Evolutionary conservation across 1,284 basidiomycete species (phyloP), one percentile per base, ranked within the genome.

Genomic region (Dichomitus squalens): DNA sequence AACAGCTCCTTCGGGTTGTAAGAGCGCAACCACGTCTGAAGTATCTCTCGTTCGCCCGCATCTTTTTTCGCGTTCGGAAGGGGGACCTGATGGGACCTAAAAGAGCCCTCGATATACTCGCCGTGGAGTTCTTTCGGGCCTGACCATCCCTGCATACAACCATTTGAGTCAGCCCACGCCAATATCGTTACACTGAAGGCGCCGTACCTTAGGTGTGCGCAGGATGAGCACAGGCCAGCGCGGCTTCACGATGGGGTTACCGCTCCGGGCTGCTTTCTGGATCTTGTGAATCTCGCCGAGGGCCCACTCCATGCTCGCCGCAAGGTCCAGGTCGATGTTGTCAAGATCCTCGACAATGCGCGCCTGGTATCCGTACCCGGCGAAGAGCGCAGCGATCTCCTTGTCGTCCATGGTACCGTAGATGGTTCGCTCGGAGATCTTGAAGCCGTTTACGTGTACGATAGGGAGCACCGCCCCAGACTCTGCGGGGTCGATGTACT

Each of bases 401-500:
- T 87, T 85, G 71, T 95, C 80, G 68, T 95, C 93, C 91, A 95
- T 94, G n/a, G 87, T 87, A 36, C 93, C 93, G 60, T 87, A 89
- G 60, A 96, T 89, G 18, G 94, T 95, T 29, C 92, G 83, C 69
- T 95, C 91, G 4, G 89, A 91, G 60, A 96, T 95, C 79, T 94
- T 89, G 81, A 88, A 91, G 16, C 87, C 85, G 64, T 95, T 95
- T 58, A 90, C 82, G 68, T 95, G 92, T 2, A 96, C 79, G 64
- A 96, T 91, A 20, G 93, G 94, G 23, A 96, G 76, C 14, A 96
- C 92, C 0, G 93, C 93, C 21, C 94, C 93, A 7, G 87, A 90
- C 73, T 94, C 92, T n/a, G 82, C 83, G n/a, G 94, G 93, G 69
- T 96, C 92, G 68, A 96, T 84, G 71, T 89, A 96, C 77, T 92